Percentiles rank a stretch among this genome's conserved stretches.
Conservation (phyloP, 768 basidiomycete species). For the Peribolospora kevripleyi region DNA sequence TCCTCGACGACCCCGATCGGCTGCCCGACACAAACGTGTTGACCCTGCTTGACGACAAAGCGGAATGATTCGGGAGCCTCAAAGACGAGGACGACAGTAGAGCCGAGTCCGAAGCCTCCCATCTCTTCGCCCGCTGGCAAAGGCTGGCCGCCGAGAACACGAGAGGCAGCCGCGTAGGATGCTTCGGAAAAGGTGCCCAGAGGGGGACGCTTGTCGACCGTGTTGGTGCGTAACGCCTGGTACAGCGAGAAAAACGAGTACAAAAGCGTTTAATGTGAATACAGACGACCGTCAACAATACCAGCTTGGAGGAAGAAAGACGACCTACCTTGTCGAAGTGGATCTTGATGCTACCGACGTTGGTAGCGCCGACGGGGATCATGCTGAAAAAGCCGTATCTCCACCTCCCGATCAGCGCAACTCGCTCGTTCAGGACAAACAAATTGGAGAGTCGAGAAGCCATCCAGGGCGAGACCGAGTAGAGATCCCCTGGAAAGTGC, state of each 20-base stretch:
- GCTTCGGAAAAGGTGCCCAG: conserved; percentile 63
- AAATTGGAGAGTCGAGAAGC: conserved; percentile 72
- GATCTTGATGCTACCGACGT: conserved; percentile 85
- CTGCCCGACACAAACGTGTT: conserved; percentile 72
- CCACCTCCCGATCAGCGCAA: conserved; percentile 85
- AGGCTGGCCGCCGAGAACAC: conserved; percentile 66
- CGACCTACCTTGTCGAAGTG: conserved; percentile 61
- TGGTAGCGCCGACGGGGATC: conserved; percentile 95
- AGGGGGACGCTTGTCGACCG: conserved; percentile 24
- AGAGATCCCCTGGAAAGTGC: conserved; percentile 85
- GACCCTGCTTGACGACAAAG: conserved; percentile 48
- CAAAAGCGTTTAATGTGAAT: too few species aligned
- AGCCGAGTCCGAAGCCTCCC: conserved; percentile 74
- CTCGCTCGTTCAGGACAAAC: conserved; percentile 95
- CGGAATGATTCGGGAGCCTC: conserved; percentile 71
- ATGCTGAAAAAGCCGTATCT: conserved; percentile 85
- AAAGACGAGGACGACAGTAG: conserved; percentile 87
- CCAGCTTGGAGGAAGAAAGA: not conserved
- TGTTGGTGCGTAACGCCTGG: conserved; percentile 69
- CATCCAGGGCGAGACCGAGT: conserved; percentile 89
- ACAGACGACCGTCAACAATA: not conserved
- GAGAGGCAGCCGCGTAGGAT: conserved; percentile 60
- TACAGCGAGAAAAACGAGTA: not conserved
- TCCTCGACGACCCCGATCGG: conserved; percentile 21
- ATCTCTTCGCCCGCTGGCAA: conserved; percentile 73